A percentile compares a stretch with the other conserved stretches of the same genome.
These are phyloP conservation scores for Arthrocladium fulminans DNA, from an alignment of 2,329 filamentous ascomycete species.

Conservation along the genomic window DNA sequence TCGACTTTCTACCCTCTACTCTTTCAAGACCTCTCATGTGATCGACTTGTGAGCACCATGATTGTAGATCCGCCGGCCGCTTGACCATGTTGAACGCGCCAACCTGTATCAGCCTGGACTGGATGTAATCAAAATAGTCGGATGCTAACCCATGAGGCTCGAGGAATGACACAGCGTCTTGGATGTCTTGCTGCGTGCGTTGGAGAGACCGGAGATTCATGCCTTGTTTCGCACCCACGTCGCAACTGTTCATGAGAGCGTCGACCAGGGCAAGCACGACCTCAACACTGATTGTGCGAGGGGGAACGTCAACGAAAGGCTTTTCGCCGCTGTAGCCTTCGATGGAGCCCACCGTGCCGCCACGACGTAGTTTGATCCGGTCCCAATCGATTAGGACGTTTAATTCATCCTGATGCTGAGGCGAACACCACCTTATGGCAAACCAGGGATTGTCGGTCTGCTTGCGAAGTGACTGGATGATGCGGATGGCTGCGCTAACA, in stretches of 20 bases:
- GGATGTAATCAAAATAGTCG: slow-evolving; percentile 29
- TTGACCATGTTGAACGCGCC: slow-evolving; percentile 36
- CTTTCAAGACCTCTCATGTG: slow-evolving; percentile 3
- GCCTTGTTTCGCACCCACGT: slow-evolving; percentile 28
- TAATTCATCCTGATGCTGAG: slow-evolving; percentile 3
- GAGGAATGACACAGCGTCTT: slow-evolving; percentile 37
- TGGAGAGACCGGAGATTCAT: not conserved
- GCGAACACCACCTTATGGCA: slow-evolving; percentile 31
- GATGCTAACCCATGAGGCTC: slow-evolving; percentile 24
- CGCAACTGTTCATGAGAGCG: slow-evolving; percentile 41
- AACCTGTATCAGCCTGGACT: slow-evolving; percentile 45
- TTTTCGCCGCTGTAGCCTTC: slow-evolving; percentile 17
- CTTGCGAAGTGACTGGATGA: slow-evolving; percentile 30
- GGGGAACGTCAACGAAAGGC: slow-evolving; percentile 34
- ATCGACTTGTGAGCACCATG: not conserved
- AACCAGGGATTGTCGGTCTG: slow-evolving; percentile 30
- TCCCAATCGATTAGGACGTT: slow-evolving; percentile 15
- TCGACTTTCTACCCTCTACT: not conserved
- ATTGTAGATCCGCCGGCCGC: slow-evolving; percentile 13
- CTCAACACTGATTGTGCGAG: slow-evolving; percentile 48
- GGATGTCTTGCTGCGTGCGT: slow-evolving; percentile 25
- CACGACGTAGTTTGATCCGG: slow-evolving; percentile 10
- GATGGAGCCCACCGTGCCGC: slow-evolving; percentile 12
- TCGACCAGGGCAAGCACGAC: slow-evolving; percentile 49
- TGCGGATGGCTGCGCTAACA: slow-evolving; percentile 32